Evolutionary conservation across 768 basidiomycete genomes (phyloP), one percentile per base, ranked within the genome.

Genomic region (Lactarius akahatsu): DNA sequence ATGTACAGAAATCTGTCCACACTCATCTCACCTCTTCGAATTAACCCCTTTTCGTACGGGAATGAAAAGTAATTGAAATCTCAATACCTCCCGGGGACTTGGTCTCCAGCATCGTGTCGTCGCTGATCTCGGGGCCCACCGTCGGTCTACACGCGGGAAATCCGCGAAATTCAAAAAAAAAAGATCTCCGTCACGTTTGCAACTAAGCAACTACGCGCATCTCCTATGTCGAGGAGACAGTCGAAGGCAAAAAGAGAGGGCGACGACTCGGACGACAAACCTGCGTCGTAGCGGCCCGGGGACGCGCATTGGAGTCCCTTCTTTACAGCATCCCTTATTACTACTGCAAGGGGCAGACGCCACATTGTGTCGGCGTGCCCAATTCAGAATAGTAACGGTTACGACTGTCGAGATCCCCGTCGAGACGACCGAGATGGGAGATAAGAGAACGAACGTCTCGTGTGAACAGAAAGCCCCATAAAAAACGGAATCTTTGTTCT

Each of bases 371-470:
- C 38, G 18, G 41, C 28, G 58, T 43, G 26, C 58, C 58, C 4
- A 7, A 13, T 15, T 59, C 40, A 10, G 26, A 16, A 40, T 38
- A 41, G 11, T 26, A n/a, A 45, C 20, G 11, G 13, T 40, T 26
- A 41, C 38, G 3, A 28, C 28, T 18, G 28, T 32, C 58, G 30
- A 59, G 58, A 59, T 59, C 40, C 23, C 58, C 58, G 40, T 59
- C 28, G 28, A 4, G 4, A 10, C 26, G 30, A 59, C 40, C 41
- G 47, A n/a, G 47, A 26, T 52, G n/a, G 7, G 38, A 18, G 40
- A 59, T 23, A 32, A 52, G 26, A 36, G 38, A 3, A 40, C 13
- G 28, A 55, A 55, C 15, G 8, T 16, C 38, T 43, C 61, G 61
- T 62, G 61, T 41, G 61, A 62, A 52, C 2, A 52, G 13, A 11